Percentiles rank a stretch among this genome's conserved stretches.
Evolutionary conservation across 1,139 yeast genomes (phyloP).

Genomic region (Blastobotrys persicus): DNA sequence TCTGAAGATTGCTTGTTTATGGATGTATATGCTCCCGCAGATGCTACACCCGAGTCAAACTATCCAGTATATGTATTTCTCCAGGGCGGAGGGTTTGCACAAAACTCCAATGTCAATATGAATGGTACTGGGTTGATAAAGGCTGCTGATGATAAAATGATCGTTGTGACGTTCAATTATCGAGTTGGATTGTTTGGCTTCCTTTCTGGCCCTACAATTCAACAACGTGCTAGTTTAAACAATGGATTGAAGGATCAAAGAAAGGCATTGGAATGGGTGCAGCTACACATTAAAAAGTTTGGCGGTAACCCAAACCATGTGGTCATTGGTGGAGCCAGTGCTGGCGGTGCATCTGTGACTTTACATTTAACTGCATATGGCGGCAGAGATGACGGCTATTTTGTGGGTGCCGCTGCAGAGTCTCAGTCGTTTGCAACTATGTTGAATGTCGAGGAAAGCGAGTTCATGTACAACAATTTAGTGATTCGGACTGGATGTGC

Average conservation of each 20-base stretch:
- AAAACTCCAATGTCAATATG: slow-evolving; percentile 7
- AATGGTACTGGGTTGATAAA: slow-evolving; percentile 12
- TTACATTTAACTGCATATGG: slow-evolving; percentile 9
- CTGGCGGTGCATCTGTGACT: slow-evolving; percentile 32
- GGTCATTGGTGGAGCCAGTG: slow-evolving; percentile 40
- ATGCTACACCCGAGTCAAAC: slow-evolving; percentile 6
- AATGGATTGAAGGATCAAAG: slow-evolving; percentile 35
- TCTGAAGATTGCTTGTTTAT: slow-evolving; percentile 26
- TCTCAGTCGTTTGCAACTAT: slow-evolving; percentile 12
- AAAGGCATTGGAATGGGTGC: slow-evolving; percentile 38
- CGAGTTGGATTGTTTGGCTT: slow-evolving; percentile 40
- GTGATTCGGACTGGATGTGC: slow-evolving; percentile 12
- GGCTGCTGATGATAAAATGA: slow-evolving; percentile 3
- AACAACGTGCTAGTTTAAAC: slow-evolving; percentile 23
- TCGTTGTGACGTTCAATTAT: slow-evolving; percentile 29
- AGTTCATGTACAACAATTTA: slow-evolving; percentile 13
- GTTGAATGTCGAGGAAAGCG: slow-evolving; percentile 7
- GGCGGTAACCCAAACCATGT: slow-evolving; percentile 41
- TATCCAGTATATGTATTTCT: slow-evolving; percentile 33
- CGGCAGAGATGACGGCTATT: slow-evolving; percentile 9
- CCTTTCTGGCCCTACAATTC: slow-evolving; percentile 31
- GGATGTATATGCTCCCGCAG: slow-evolving; percentile 23
- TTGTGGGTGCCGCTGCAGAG: slow-evolving; percentile 14
- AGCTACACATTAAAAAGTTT: slow-evolving; percentile 34
- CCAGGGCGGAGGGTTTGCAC: slow-evolving; percentile 32